Evolutionary conservation across 2,329 filamentous ascomycete genomes (phyloP).

Genomic region (Colletotrichum sp.): DNA sequence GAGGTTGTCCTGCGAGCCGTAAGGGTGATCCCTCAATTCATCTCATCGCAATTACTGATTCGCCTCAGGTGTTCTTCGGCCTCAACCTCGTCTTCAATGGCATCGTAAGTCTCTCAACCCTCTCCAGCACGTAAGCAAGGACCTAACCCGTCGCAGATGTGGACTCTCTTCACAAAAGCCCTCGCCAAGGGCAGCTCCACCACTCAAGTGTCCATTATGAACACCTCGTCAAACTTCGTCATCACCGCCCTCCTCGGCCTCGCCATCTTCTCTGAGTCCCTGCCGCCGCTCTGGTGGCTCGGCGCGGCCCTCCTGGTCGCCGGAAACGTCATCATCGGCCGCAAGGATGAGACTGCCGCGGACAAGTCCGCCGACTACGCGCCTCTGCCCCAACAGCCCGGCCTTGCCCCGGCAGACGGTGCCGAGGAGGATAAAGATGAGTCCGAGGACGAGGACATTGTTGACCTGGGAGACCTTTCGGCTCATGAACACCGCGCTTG

Average conservation of each 20-base stretch:
- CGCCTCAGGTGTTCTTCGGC: slow-evolving; percentile 70
- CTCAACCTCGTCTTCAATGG: slow-evolving; percentile 79
- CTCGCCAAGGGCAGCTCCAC: slow-evolving; percentile 77
- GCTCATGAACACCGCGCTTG: slow-evolving; percentile 11
- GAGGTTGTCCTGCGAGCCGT: slow-evolving; percentile 56
- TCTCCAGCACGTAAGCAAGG: background rate
- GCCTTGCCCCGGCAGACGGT: background rate
- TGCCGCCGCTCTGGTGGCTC: slow-evolving; percentile 79
- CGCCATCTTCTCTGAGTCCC: slow-evolving; percentile 71
- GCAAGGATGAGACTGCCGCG: slow-evolving; percentile 60
- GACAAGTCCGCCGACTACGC: slow-evolving; percentile 32
- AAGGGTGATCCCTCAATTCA: slow-evolving; percentile 28
- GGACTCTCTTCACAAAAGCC: slow-evolving; percentile 81
- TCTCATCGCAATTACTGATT: background rate
- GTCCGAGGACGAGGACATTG: slow-evolving; percentile 37
- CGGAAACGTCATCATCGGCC: slow-evolving; percentile 79
- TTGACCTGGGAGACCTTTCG: slow-evolving; percentile 33
- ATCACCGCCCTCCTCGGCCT: slow-evolving; percentile 75
- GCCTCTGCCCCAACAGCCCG: slow-evolving; percentile 29
- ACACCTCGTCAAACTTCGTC: slow-evolving; percentile 83
- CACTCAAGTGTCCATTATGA: slow-evolving; percentile 81
- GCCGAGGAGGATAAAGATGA: slow-evolving; percentile 25
- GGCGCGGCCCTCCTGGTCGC: slow-evolving; percentile 75
- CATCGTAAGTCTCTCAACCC: slow-evolving; percentile 49
- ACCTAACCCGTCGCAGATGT: slow-evolving; percentile 60